Evolutionary conservation across 768 basidiomycete species (phyloP), one percentile per base, ranked within the genome.

Genomic region (Xerocomellus chrysenteron): DNA sequence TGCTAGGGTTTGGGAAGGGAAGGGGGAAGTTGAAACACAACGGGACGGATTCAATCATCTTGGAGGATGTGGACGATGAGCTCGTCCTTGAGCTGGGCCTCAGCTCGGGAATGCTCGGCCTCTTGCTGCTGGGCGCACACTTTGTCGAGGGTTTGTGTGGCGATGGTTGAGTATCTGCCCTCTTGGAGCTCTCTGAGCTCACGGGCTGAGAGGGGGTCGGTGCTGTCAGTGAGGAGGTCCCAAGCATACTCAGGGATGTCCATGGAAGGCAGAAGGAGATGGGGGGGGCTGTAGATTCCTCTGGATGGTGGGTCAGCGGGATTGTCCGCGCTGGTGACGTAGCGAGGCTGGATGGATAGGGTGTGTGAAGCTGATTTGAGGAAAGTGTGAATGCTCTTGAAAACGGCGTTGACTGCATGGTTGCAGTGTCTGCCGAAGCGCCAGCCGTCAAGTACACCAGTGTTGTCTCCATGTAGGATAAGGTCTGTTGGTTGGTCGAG

Each of bases 391-490:
- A 46, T 39, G 6, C 10, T 13, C 1, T 28, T 26, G 26, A 53
- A 53, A 17, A 46, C 13, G 4, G 17, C 10, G 19, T 53, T 53
- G 11, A 19, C 11, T 0, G 21, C 43, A 0, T 4, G 3, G 43
- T 53, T 53, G 52, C 1, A 2, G 4, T 53, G 52, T 13, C 44
- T 26, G 17, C n/a, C n/a, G 2, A 14, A 13, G 2, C 5, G 7
- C 52, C 43, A 53, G 0, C 44, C 43, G 19, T 46, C 17, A 1
- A 46, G 5, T 1, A 53, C 28, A 9, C 52, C 17, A 0, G 43
- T 53, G 52, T 53, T 53, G 43, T 53, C 52, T 10, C 36, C n/a
- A 10, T 53, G 2, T 5, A 53, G 3, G 7, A 53, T 16, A 14
- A 45, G 9, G 4, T 41, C 32, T 32, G 32, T 32, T 32, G 30